Conservation (phyloP, 2,329 filamentous ascomycete genomes). For the Thielaviopsis euricoi region DNA sequence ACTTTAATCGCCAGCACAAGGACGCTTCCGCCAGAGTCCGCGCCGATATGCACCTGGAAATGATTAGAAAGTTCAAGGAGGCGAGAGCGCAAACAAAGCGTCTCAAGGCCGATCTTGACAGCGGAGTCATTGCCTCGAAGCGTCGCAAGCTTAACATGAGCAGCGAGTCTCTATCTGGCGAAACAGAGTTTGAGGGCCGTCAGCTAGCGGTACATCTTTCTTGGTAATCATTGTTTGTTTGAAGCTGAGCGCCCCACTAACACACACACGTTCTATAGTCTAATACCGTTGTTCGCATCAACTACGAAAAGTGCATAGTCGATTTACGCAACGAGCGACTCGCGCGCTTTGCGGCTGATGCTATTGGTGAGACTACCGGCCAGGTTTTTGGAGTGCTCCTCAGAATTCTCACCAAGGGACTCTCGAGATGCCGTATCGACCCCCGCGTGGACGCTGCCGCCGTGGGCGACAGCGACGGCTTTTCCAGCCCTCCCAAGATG, state of each 20-base stretch:
- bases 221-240: not conserved
- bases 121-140: conserved; percentile 28
- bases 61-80: conserved; percentile 35
- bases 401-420: conserved; percentile 49
- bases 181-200: conserved; percentile 25
- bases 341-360: conserved; percentile 52
- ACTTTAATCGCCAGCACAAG: conserved; percentile 34
- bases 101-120: conserved; percentile 35
- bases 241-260: conserved; percentile 15
- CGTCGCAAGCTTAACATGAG: conserved; percentile 38
- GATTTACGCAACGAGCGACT: conserved; percentile 67
- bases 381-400: conserved; percentile 64
- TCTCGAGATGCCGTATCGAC: conserved; percentile 49
- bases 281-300: conserved; percentile 59
- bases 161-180: conserved; percentile 18
- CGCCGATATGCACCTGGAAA: conserved; percentile 39
- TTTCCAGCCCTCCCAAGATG: conserved; percentile 17
- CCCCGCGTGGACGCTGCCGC: conserved; percentile 27
- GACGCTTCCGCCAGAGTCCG: conserved; percentile 43
- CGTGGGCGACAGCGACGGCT: conserved; percentile 19
- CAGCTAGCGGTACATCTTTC: conserved; percentile 35
- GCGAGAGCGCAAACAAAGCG: conserved; percentile 34
- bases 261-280: conserved; percentile 32
- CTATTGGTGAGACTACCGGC: conserved; percentile 57
- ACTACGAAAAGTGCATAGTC: conserved; percentile 71